A percentile compares a stretch with the other conserved stretches of the same genome.
Conservation (phyloP, 768 basidiomycete genomes). For the Auricularia sp. region DNA sequence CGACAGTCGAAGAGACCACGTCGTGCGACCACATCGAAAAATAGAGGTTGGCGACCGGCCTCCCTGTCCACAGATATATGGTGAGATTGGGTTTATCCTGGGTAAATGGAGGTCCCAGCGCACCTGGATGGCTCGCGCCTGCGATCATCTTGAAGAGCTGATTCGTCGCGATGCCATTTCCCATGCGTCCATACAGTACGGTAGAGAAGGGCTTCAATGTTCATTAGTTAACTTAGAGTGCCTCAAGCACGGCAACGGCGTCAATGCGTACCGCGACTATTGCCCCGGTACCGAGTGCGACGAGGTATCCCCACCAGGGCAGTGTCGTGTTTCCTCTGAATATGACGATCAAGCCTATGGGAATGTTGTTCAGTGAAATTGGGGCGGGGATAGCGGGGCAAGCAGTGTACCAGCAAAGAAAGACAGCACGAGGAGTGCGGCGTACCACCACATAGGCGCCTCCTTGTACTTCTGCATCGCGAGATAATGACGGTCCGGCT, state of each 20-base stretch:
- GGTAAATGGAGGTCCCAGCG: neutral
- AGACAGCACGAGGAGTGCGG: constrained; percentile 34
- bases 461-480: constrained; percentile 53
- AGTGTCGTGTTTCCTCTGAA: constrained; percentile 51
- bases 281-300: constrained; percentile 45
- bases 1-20: constrained; percentile 44
- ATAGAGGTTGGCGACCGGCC: constrained; percentile 18
- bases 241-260: neutral
- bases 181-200: constrained; percentile 47
- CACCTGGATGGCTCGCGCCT: constrained; percentile 11
- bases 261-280: neutral
- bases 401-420: constrained; percentile 43
- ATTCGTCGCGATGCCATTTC: constrained; percentile 49
- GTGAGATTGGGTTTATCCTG: too few species aligned
- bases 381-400: neutral
- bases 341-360: constrained; percentile 43
- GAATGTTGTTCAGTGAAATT: constrained; percentile 1
- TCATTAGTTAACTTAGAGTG: neutral
- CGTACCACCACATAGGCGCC: constrained; percentile 55
- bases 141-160: constrained; percentile 28
- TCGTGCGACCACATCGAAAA: constrained; percentile 65
- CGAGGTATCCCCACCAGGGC: constrained; percentile 53
- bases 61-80: too few species aligned
- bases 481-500: constrained; percentile 9
- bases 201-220: constrained; percentile 44